A percentile compares a stretch with the other conserved stretches of the same genome.
Evolutionary conservation across 1,284 basidiomycete species (phyloP).

Genomic region (Pseudozyma sp.): DNA sequence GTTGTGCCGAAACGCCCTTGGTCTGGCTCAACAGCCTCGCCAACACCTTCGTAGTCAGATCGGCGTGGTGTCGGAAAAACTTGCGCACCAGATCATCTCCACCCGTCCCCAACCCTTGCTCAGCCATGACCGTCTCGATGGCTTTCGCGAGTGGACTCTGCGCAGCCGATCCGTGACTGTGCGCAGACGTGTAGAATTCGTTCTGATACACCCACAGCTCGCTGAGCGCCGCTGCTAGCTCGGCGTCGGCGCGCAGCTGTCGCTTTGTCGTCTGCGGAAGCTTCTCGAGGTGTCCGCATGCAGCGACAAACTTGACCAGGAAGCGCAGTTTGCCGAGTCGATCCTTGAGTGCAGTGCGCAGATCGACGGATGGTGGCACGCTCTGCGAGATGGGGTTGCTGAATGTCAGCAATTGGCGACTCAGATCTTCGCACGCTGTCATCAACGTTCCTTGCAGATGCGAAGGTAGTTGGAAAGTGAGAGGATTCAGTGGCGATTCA

Average conservation of each 20-base stretch:
- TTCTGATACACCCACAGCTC: constrained; percentile 88
- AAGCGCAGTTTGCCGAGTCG: constrained; percentile 81
- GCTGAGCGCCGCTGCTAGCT: constrained; percentile 84
- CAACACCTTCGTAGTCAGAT: constrained; percentile 42
- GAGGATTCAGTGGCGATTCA: constrained; percentile 79
- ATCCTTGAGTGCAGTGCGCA: constrained; percentile 81
- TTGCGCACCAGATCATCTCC: constrained; percentile 81
- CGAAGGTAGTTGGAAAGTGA: constrained; percentile 83
- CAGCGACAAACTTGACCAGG: constrained; percentile 82
- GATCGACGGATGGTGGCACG: constrained; percentile 72
- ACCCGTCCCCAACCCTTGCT: constrained; percentile 62
- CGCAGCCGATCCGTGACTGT: constrained; percentile 15
- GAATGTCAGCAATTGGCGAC: constrained; percentile 71
- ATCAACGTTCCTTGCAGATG: constrained; percentile 80
- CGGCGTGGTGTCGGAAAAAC: constrained; percentile 83
- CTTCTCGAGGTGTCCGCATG: constrained; percentile 70
- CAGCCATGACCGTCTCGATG: constrained; percentile 77
- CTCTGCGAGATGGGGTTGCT: constrained; percentile 29
- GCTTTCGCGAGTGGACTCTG: constrained; percentile 69
- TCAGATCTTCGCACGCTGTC: constrained; percentile 77
- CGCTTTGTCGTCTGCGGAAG: constrained; percentile 84
- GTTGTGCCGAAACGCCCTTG: constrained; percentile 20
- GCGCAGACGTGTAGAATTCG: constrained; percentile 67
- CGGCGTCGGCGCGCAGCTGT: constrained; percentile 83
- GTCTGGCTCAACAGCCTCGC: constrained; percentile 38